A percentile compares a stretch with the other conserved stretches of the same genome.
These are phyloP conservation scores for Chlamydomonas sphaeroides DNA, from an alignment of 139 green algal genomes.

Conservation along the genomic window DNA sequence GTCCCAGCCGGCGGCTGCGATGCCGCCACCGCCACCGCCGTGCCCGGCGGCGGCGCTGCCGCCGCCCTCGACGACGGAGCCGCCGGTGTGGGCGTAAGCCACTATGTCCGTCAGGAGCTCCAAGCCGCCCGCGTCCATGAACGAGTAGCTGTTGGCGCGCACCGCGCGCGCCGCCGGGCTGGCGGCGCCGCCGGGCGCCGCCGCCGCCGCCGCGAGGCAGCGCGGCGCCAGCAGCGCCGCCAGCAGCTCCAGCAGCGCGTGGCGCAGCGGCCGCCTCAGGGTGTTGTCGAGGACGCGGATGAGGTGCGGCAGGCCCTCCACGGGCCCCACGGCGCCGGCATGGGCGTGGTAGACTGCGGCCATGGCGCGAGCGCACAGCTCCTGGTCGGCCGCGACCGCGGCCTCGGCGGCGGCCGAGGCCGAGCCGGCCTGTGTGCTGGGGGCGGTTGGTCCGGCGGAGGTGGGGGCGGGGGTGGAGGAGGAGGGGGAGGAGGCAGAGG, in stretches of 20 bases:
- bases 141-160: constrained; percentile 68
- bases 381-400: constrained; percentile 26
- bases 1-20: neutral
- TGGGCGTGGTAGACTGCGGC: constrained; percentile 76
- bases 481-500: neutral
- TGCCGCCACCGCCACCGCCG: constrained; percentile 2
- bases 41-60: neutral
- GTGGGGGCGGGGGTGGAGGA: neutral
- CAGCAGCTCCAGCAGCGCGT: constrained; percentile 83
- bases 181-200: neutral
- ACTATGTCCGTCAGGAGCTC: constrained; percentile 87
- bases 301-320: constrained; percentile 82
- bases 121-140: constrained; percentile 78
- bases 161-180: constrained; percentile 42
- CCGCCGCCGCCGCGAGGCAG: constrained; percentile 11
- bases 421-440: neutral
- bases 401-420: neutral
- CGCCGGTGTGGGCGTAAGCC: constrained; percentile 73
- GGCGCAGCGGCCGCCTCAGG: constrained; percentile 62
- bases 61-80: neutral
- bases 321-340: constrained; percentile 68
- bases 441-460: too few species aligned
- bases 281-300: constrained; percentile 79
- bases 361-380: constrained; percentile 91
- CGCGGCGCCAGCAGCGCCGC: constrained; percentile 76